These are phyloP conservation scores for Proliferodiscus dingleyae DNA, from an alignment of 2,329 filamentous ascomycete genomes.

Conservation along the genomic window DNA sequence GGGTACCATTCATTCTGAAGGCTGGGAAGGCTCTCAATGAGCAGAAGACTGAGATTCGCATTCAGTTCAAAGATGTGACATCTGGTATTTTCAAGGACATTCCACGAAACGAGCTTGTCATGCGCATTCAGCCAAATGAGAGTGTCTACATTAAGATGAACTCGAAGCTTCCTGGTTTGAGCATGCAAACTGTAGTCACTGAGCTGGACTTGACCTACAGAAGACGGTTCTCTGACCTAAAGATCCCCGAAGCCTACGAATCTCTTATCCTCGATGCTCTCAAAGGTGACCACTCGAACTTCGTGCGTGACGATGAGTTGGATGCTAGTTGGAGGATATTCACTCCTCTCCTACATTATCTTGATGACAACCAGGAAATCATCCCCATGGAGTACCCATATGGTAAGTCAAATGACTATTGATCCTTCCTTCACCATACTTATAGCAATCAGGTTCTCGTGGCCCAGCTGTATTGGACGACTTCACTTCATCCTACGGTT, in stretches of 20 bases:
- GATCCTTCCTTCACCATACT: conserved; percentile 2
- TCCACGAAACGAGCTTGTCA: conserved; percentile 96
- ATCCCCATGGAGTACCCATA: conserved; percentile 99
- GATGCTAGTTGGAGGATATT: conserved; percentile 99
- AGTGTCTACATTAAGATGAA: conserved; percentile 99
- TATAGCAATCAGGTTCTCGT: conserved; percentile 80
- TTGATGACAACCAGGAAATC: conserved; percentile 99
- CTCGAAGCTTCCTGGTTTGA: conserved; percentile 95
- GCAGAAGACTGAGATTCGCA: conserved; percentile 98
- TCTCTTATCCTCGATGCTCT: conserved; percentile 94
- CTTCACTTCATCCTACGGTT: conserved; percentile 96
- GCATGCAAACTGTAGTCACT: conserved; percentile 98
- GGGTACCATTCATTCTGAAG: conserved; percentile 98
- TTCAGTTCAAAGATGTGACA: conserved; percentile 99
- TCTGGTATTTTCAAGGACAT: conserved; percentile 99
- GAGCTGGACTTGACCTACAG: conserved; percentile 98
- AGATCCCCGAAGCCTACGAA: conserved; percentile 99
- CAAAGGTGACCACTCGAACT: conserved; percentile 99
- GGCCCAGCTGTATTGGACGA: conserved; percentile 95
- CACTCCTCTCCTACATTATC: conserved; percentile 92
- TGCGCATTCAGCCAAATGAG: conserved; percentile 98
- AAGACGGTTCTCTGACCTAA: conserved; percentile 96
- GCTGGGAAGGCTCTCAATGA: conserved; percentile 98
- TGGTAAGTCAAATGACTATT: conserved; percentile 55
- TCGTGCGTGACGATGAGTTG: conserved; percentile 92